Conservation (phyloP, 768 basidiomycete species). For the Galerina sulciceps region DNA sequence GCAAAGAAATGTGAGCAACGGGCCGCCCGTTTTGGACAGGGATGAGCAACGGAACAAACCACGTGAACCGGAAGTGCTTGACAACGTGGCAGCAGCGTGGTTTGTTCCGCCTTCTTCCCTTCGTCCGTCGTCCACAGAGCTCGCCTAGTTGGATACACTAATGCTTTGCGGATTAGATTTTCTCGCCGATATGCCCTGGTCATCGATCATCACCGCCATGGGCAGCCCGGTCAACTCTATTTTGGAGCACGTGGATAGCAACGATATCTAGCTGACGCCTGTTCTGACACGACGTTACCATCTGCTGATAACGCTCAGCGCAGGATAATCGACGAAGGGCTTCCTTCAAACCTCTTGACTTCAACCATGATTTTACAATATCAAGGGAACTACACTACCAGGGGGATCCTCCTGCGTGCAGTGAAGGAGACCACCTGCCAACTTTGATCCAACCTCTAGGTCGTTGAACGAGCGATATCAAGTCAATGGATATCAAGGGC, state of each 20-base stretch:
- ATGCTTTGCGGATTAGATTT: constrained; percentile 2
- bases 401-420: too few species aligned
- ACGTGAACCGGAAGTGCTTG: constrained; percentile 32
- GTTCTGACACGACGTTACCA: constrained; percentile 4
- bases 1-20: neutral
- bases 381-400: too few species aligned
- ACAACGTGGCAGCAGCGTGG: constrained; percentile 44
- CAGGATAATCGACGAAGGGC: neutral
- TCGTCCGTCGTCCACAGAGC: constrained; percentile 5
- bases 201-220: constrained; percentile 8
- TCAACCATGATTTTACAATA: too few species aligned
- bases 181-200: constrained; percentile 22
- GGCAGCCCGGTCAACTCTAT: constrained; percentile 20
- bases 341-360: too few species aligned
- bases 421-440: too few species aligned
- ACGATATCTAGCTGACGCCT: constrained; percentile 17
- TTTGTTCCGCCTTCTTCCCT: constrained; percentile 37
- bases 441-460: too few species aligned
- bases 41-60: constrained; percentile 27
- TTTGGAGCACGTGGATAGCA: constrained; percentile 17
- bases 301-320: neutral
- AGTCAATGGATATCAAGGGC: too few species aligned
- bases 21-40: neutral
- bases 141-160: constrained; percentile 12
- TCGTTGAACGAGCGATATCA: too few species aligned